Base-by-base conservation (phyloP, 257 asterid species). In the Lycium barbarum region DNA sequence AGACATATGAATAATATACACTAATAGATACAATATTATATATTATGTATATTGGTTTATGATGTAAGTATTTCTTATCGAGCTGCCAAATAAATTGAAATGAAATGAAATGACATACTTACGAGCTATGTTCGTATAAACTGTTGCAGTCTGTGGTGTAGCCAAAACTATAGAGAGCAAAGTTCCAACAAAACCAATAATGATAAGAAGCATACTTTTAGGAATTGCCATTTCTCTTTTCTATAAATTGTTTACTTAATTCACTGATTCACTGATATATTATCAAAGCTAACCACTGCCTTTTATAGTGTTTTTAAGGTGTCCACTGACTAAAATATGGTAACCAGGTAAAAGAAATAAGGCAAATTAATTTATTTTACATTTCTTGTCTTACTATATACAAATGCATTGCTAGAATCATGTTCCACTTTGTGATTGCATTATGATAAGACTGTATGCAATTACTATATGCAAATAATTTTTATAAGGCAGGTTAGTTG, bases 71-170 rank as follows among this genome's bases (percentile, higher is more conserved):
- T 40, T 40, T 40, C 5, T 40, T 3, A 5, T 5, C 45, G 45
- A 40, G 45, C 45, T 2, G 3, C 0, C 45, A 40, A 55, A 55
- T 55, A 13, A 3, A 12, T 55, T 40, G 45, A 40, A 40, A 2
- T 55, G 61, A 55, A 55, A 12, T 7, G 58, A 13, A 53, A 14
- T 14, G 18, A 13, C 3, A 15, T 51, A 55, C 89, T 68, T 82
- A 90, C 92, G 91, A 78, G 86, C 83, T 40, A 40, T 40, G 45
- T 40, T 40, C 45, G 45, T 40, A 40, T 40, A 40, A 17, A 86
- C 88, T 9, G 91, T 90, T 26, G 92, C 92, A 4, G 89, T 88
- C 74, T 91, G 91, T 5, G 88, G 83, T 54, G 65, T 84, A 14
- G 92, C 91, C 22, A 67, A 59, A 70, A 88, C 88, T 79, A 86